Base-by-base conservation (phyloP, 805 yeast genomes). In the Spathaspora gorwiae region DNA sequence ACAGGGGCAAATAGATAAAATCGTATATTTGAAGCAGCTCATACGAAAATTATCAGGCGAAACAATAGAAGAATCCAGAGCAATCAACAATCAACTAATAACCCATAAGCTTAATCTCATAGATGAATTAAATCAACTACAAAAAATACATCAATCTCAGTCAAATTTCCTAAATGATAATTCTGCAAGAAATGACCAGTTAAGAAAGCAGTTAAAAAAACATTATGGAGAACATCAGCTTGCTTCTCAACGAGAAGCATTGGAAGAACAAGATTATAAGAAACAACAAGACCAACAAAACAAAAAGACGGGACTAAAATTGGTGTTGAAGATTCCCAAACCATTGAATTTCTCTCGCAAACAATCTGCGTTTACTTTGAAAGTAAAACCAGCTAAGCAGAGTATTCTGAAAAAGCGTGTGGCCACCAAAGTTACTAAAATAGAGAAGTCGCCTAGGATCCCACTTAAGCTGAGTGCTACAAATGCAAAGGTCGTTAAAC, bases 221-320 rank as follows among this genome's bases (percentile, higher is more conserved):
- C 75, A 71, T 49, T 71, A 71, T 48, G 48, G 52, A 13, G 53
- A 58, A 34, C 48, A 65, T 40, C 75, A 75, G 2, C 55, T 70
- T 32, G 46, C 48, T 4, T 69, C 75, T 7, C 75, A 68, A 46
- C 55, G 51, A 13, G 75, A 70, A 46, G 73, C 75, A 2, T 53
- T 66, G 32, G 49, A 63, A 37, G 69, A 64, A 46, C 68, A 62
- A 39, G 45, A 48, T 24, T 34, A 44, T 30, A 43, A 35, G 34
- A 48, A 45, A 39, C 35, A 45, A 10, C 26, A 30, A 13, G 34
- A 40, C 24, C 14, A 42, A 8, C 37, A 30, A 14, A 13, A 26
- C 12, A 40, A 30, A 15, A 44, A 46, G 26, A 29, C 46, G 6
- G 58, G 56, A 1, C 30, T 52, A 26, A 55, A 50, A 40, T 38